Evolutionary conservation across 345 rosid species (phyloP).

Genomic region (Euphorbia tirucalli): DNA sequence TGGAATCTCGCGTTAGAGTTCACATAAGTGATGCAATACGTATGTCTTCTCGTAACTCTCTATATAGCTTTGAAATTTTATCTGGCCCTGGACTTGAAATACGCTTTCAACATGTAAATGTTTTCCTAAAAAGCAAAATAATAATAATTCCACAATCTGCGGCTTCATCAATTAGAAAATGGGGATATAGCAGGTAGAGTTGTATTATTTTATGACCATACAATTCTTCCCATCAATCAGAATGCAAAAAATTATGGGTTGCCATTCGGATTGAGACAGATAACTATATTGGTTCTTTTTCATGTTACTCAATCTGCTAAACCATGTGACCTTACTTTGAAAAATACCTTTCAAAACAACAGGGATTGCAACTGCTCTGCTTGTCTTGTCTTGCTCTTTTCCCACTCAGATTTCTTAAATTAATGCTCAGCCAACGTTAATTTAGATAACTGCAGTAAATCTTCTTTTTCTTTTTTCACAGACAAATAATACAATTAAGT

Average conservation of each 20-base stretch:
- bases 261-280: no score
- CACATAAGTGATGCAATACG: no score
- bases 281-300: neutral
- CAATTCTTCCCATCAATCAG: neutral
- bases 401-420: no score
- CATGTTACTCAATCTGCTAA: neutral
- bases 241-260: neutral
- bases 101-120: no score
- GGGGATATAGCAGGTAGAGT: neutral
- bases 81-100: no score
- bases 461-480: neutral
- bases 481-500: neutral
- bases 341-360: neutral
- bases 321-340: neutral
- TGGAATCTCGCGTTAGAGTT: no score
- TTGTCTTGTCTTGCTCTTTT: neutral
- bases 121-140: no score
- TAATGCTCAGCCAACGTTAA: no score
- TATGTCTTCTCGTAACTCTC: no score
- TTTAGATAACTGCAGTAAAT: neutral
- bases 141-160: slow-evolving; percentile 1
- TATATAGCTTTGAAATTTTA: no score
- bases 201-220: no score
- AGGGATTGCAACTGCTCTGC: neutral
- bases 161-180: neutral